Conservation (phyloP, 1,139 yeast species). For the Pneumocystis sp. region DNA sequence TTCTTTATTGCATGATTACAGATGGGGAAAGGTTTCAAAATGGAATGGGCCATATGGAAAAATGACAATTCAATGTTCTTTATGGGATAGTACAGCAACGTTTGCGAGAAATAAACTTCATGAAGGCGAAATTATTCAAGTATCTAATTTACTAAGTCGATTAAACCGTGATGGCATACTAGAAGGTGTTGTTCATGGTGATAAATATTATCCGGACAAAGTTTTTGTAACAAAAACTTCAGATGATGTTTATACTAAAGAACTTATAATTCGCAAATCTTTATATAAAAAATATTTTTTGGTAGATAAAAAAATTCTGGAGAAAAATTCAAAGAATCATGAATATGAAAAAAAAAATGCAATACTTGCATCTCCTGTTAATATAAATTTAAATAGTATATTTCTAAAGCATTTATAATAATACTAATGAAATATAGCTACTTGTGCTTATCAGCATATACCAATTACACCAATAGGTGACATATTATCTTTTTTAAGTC, state of each 20-base stretch:
- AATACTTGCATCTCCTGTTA: constrained; percentile 5
- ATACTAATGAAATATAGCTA: neutral
- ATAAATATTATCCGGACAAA: constrained; percentile 5
- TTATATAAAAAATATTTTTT: constrained; percentile 3
- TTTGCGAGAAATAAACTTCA: constrained; percentile 7
- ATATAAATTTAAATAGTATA: constrained; percentile 4
- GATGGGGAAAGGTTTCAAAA: constrained; percentile 5
- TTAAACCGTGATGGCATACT: constrained; percentile 3
- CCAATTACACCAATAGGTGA: constrained; percentile 10
- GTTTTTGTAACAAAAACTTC: constrained; percentile 3
- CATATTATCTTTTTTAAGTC: constrained; percentile 3
- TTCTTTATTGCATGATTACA: constrained; percentile 1
- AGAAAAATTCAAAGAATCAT: neutral
- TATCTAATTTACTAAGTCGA: constrained; percentile 6
- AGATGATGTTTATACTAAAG: constrained; percentile 2
- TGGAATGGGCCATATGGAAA: constrained; percentile 10
- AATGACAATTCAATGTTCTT: constrained; percentile 5
- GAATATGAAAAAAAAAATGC: neutral
- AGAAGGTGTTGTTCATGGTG: constrained; percentile 10
- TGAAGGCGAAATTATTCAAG: constrained; percentile 5
- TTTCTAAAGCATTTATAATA: neutral
- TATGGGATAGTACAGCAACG: constrained; percentile 8
- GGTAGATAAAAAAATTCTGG: constrained; percentile 2
- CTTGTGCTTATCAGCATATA: constrained; percentile 4
- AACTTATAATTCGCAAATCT: constrained; percentile 5